Evolutionary conservation across 2,329 filamentous ascomycete genomes (phyloP).

Genomic region (Arthrinium phaeospermum): DNA sequence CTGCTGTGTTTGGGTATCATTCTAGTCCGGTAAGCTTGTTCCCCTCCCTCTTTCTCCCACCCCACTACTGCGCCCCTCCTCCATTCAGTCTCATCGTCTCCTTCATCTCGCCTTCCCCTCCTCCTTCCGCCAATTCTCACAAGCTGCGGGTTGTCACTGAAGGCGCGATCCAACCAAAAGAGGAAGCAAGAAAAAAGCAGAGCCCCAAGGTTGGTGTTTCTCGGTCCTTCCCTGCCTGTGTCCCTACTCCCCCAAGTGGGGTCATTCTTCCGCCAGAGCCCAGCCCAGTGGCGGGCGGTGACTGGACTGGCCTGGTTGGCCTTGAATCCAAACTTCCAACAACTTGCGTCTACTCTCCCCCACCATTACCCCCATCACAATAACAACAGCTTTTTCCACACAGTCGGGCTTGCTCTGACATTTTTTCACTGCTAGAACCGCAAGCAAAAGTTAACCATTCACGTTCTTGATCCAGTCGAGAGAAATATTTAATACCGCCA

Average conservation of each 20-base stretch:
- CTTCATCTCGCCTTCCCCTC: neutral
- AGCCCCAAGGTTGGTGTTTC: neutral
- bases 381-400: slow-evolving; percentile 1
- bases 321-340: neutral
- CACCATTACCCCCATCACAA: neutral
- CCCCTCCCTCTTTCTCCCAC: neutral
- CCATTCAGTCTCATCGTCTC: neutral
- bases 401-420: neutral
- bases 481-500: slow-evolving; percentile 31
- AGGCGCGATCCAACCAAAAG: neutral
- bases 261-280: neutral
- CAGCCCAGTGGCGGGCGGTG: slow-evolving; percentile 11
- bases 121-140: neutral
- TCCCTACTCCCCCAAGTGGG: neutral
- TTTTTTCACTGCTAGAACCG: neutral
- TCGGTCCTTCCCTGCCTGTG: neutral
- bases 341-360: neutral
- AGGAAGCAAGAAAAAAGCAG: neutral
- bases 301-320: neutral
- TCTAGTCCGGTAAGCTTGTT: neutral
- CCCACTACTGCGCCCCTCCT: slow-evolving; percentile 11
- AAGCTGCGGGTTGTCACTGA: neutral
- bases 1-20: neutral
- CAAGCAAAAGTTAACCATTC: slow-evolving; percentile 18
- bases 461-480: slow-evolving; percentile 18